These are phyloP conservation scores for Candida coleopterorum DNA, from an alignment of 805 yeast genomes.

Conservation along the genomic window DNA sequence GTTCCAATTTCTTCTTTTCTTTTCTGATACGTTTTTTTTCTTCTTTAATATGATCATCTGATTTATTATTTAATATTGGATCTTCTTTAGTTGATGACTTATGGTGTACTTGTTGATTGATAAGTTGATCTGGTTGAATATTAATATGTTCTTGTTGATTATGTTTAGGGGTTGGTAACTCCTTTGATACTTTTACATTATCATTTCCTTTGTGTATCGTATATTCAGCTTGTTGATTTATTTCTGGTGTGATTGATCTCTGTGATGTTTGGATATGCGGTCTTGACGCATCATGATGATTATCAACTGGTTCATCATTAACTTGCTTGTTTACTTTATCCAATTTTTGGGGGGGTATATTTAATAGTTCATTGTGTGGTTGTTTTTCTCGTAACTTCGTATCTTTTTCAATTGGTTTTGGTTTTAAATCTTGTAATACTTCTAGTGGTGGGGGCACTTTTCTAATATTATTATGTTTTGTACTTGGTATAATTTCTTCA, in stretches of 20 bases:
- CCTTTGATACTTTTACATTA: too few relatives aligned
- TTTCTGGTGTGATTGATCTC: neutral
- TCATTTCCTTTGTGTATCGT: too few relatives aligned
- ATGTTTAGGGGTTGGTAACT: too few relatives aligned
- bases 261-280: too few relatives aligned
- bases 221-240: neutral
- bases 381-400: neutral
- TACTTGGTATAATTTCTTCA: neutral
- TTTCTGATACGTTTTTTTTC: conserved; percentile 7
- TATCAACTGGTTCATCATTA: conserved; percentile 21
- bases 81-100: conserved; percentile 29
- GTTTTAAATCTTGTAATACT: neutral
- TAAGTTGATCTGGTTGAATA: too few relatives aligned
- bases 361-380: conserved; percentile 20
- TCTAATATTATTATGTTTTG: conserved; percentile 8
- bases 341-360: conserved; percentile 16
- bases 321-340: conserved; percentile 9
- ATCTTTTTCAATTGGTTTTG: conserved; percentile 1
- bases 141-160: too few relatives aligned
- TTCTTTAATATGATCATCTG: conserved; percentile 75
- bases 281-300: conserved; percentile 12
- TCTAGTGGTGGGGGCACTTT: conserved; percentile 10
- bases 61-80: conserved; percentile 53
- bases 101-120: neutral
- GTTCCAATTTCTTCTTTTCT: conserved; percentile 9